A percentile compares a stretch with the other conserved stretches of the same genome.
phyloP scores from a whole-genome alignment of 2,329 filamentous ascomycete species.

The Huntiella savannae region DNA sequence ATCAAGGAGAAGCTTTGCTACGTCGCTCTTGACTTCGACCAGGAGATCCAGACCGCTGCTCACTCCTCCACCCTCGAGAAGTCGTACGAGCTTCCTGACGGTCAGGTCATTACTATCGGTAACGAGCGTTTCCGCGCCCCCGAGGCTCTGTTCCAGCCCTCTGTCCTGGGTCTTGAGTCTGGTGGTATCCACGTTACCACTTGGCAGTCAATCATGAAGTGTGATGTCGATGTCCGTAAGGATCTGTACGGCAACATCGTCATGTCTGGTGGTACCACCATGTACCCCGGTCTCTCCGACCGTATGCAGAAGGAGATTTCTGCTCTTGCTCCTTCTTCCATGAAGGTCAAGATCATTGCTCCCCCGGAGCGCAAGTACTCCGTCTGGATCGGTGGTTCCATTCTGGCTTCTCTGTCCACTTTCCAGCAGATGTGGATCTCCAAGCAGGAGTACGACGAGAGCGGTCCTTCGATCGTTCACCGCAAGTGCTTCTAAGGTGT shows the following conservation, averaged over 20 bases:
- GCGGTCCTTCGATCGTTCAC: constrained; percentile 96
- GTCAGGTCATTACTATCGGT: constrained; percentile 98
- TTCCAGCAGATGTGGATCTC: constrained; percentile 99
- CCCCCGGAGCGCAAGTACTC: constrained; percentile 99
- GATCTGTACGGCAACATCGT: constrained; percentile 99
- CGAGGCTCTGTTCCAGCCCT: constrained; percentile 98
- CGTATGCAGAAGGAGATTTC: constrained; percentile 99
- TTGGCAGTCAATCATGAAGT: constrained; percentile 99
- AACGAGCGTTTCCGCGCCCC: constrained; percentile 99
- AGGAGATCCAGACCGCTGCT: constrained; percentile 98
- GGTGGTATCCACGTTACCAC: constrained; percentile 99
- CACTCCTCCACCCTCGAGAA: constrained; percentile 99
- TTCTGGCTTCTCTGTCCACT: constrained; percentile 95
- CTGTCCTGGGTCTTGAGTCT: constrained; percentile 91
- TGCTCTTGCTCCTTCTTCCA: constrained; percentile 93
- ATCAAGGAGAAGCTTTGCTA: constrained; percentile 99
- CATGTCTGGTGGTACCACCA: constrained; percentile 99
- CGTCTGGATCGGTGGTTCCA: constrained; percentile 99
- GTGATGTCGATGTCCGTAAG: constrained; percentile 99
- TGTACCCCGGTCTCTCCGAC: constrained; percentile 99
- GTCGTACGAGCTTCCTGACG: constrained; percentile 99
- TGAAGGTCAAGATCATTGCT: constrained; percentile 99
- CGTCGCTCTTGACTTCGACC: constrained; percentile 98
- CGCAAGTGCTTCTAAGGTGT: constrained; percentile 99
- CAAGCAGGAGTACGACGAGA: constrained; percentile 99